These are phyloP conservation scores for Penicillium macrosclerotiorum DNA, from an alignment of 495 filamentous ascomycete genomes.

Conservation along the genomic window DNA sequence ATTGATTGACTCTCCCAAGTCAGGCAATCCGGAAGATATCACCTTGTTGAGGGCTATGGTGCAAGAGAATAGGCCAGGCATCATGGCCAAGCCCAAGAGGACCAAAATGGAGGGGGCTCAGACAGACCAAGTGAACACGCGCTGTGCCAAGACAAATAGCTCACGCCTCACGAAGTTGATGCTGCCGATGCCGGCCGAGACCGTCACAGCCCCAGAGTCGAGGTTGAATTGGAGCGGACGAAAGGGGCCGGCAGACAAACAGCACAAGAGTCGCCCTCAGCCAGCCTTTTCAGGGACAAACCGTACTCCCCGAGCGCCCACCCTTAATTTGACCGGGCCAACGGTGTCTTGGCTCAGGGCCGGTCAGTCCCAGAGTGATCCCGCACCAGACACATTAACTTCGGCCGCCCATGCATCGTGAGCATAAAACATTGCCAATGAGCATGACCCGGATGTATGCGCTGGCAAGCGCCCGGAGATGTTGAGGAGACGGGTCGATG, in stretches of 20 bases:
- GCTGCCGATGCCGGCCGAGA: background rate
- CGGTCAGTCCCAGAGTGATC: background rate
- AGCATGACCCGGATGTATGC: slow-evolving; percentile 5
- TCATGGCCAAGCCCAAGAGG: background rate
- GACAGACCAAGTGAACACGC: background rate
- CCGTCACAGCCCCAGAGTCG: background rate
- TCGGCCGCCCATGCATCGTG: background rate
- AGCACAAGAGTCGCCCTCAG: slow-evolving; percentile 1
- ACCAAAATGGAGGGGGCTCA: background rate
- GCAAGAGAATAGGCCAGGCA: no score
- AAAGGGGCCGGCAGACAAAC: background rate
- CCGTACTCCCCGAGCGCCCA: slow-evolving; percentile 12
- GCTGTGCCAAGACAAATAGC: background rate
- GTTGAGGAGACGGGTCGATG: background rate
- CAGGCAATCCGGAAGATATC: no score
- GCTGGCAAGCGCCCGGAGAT: slow-evolving; percentile 17
- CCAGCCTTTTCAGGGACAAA: slow-evolving; percentile 8
- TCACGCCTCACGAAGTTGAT: background rate
- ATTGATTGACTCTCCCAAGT: no score
- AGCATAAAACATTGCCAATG: slow-evolving; percentile 13
- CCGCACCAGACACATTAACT: background rate
- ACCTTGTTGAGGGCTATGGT: no score
- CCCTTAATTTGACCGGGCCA: slow-evolving; percentile 1
- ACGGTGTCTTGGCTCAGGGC: background rate
- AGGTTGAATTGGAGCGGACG: background rate